phyloP scores from a whole-genome alignment of 2,329 filamentous ascomycete genomes.

The Ophiostoma montium region DNA sequence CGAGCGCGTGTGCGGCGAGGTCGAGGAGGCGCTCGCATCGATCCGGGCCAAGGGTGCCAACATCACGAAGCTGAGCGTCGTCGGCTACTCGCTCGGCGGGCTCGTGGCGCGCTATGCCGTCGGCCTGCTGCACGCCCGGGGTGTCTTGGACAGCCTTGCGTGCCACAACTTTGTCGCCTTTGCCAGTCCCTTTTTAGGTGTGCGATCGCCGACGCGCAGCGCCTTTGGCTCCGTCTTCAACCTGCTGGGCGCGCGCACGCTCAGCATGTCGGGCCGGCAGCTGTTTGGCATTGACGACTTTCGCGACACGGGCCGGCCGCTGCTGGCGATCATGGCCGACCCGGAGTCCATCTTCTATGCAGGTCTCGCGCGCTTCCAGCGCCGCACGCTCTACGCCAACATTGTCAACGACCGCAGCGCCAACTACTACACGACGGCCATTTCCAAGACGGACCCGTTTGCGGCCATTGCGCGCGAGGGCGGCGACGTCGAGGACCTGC shows the following conservation, averaged over 20 bases:
- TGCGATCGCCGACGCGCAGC: conserved; percentile 51
- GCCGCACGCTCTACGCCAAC: conserved; percentile 71
- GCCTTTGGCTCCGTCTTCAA: conserved; percentile 62
- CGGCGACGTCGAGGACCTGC: conserved; percentile 45
- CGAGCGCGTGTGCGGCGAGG: conserved; percentile 52
- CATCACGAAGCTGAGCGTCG: conserved; percentile 70
- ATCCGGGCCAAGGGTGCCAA: conserved; percentile 45
- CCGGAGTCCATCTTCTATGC: conserved; percentile 74
- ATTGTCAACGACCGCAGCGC: conserved; percentile 74
- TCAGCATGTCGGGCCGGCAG: conserved; percentile 75
- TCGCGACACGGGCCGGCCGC: conserved; percentile 63
- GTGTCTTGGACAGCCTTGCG: conserved; percentile 62
- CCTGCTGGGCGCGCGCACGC: conserved; percentile 62
- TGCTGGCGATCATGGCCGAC: conserved; percentile 72
- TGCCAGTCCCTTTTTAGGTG: conserved; percentile 71
- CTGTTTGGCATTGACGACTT: conserved; percentile 80
- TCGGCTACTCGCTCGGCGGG: conserved; percentile 83
- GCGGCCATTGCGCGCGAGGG: conserved; percentile 17
- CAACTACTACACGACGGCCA: conserved; percentile 68
- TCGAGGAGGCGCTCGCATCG: conserved; percentile 45
- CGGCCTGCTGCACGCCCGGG: conserved; percentile 68
- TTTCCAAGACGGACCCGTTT: conserved; percentile 67
- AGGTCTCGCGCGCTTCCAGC: conserved; percentile 60
- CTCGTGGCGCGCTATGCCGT: conserved; percentile 76
- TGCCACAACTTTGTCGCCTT: conserved; percentile 93